Evolutionary conservation across 2,329 filamentous ascomycete genomes (phyloP).

Genomic region (Fusarium metavorans): DNA sequence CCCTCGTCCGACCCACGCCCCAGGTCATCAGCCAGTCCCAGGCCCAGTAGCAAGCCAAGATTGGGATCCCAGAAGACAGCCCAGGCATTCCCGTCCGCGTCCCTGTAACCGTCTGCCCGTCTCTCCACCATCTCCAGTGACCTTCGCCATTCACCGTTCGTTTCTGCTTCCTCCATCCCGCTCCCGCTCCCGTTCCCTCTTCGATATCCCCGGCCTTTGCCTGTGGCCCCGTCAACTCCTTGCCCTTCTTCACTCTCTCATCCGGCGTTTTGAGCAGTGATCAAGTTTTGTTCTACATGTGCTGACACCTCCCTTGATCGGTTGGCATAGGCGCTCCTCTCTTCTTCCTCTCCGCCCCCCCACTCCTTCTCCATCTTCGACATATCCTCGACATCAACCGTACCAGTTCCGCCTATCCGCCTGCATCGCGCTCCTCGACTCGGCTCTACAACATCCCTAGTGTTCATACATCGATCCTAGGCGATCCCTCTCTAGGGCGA

Average conservation of each 20-base stretch:
- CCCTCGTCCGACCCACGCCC: conserved; percentile 37
- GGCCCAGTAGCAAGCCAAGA: conserved; percentile 32
- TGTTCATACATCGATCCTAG: conserved; percentile 9
- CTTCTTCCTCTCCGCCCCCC: conserved; percentile 32
- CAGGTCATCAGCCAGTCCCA: conserved; percentile 37
- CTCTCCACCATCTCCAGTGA: conserved; percentile 38
- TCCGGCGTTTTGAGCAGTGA: conserved; percentile 10
- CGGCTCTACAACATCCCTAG: conserved; percentile 9
- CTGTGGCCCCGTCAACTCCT: conserved; percentile 1
- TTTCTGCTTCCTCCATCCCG: conserved; percentile 29
- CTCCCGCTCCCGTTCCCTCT: conserved; percentile 27
- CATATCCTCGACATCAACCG: conserved; percentile 36
- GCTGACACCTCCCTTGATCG: conserved; percentile 37
- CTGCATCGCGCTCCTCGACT: conserved; percentile 28
- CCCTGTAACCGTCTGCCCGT: conserved; percentile 37
- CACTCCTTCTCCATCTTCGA: conserved; percentile 32
- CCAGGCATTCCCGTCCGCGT: conserved; percentile 37
- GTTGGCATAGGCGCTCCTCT: conserved; percentile 30
- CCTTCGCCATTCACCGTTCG: conserved; percentile 36
- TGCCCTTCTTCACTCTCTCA: conserved; percentile 3
- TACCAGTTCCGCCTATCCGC: conserved; percentile 19
- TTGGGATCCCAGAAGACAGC: conserved; percentile 34
- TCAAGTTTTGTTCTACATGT: conserved; percentile 31
- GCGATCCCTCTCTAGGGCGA: conserved; percentile 27
- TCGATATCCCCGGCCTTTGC: conserved; percentile 17